Evolutionary conservation across 2,329 filamentous ascomycete species (phyloP).

Genomic region (Aspergillus sp.): DNA sequence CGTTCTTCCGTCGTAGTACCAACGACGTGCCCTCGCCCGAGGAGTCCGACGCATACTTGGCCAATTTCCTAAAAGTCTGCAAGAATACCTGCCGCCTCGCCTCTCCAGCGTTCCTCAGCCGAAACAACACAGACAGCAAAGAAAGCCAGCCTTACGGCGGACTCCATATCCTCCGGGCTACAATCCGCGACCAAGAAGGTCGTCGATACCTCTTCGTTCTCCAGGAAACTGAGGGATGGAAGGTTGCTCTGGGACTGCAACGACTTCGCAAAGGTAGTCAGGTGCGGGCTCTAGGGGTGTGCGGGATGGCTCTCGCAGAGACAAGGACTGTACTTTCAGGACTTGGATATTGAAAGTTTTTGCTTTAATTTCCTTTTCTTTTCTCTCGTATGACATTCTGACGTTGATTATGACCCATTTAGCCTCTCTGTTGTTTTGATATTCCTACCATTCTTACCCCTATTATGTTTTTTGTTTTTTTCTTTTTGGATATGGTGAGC

Average conservation of each 20-base stretch:
- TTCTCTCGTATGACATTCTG: not conserved
- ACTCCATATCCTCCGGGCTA: constrained; percentile 59
- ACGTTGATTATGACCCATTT: not conserved
- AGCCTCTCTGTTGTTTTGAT: not conserved
- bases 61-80: constrained; percentile 64
- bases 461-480: not conserved
- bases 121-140: constrained; percentile 22
- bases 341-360: constrained; percentile 18
- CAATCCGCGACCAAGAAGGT: constrained; percentile 59
- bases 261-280: constrained; percentile 56
- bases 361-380: not conserved
- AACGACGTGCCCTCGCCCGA: constrained; percentile 57
- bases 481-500: not conserved
- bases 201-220: constrained; percentile 64
- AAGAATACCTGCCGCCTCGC: constrained; percentile 61
- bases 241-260: constrained; percentile 60
- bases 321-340: constrained; percentile 20
- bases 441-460: not conserved
- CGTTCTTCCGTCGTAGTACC: constrained; percentile 46
- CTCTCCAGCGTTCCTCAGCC: constrained; percentile 40
- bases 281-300: constrained; percentile 55
- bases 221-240: constrained; percentile 61
- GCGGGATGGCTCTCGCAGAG: constrained; percentile 24
- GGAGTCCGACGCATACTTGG: constrained; percentile 65
- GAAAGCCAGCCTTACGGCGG: constrained; percentile 29